These are phyloP conservation scores for Lithocarpus polystachyus DNA, from an alignment of 306 rosid species.

Conservation along the genomic window DNA sequence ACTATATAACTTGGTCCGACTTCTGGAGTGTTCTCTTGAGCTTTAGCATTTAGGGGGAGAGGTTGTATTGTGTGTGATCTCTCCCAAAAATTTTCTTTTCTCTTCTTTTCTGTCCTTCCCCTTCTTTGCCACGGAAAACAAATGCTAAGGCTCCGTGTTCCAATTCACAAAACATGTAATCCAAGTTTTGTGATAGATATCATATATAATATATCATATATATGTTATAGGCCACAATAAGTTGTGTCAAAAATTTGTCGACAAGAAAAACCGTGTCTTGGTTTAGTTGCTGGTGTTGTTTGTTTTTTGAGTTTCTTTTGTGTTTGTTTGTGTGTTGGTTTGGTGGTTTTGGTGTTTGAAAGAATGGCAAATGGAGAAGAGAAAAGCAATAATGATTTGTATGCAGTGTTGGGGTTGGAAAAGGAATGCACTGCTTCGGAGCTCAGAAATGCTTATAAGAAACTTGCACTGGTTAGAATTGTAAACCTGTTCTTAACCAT, in stretches of 20 bases:
- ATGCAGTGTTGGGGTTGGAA: constrained; percentile 68
- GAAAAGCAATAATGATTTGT: constrained; percentile 52
- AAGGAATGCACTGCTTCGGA: constrained; percentile 78
- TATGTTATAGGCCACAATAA: not conserved
- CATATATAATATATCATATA: not conserved
- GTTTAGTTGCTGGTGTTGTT: constrained; percentile 19
- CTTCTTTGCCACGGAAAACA: constrained; percentile 14
- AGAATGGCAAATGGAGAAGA: constrained; percentile 62
- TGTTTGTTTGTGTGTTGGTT: not conserved
- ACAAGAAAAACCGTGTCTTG: constrained; percentile 35
- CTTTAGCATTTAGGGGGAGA: constrained; percentile 6
- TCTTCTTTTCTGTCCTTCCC: constrained; percentile 5
- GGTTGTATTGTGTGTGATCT: not conserved
- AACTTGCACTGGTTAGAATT: constrained; percentile 81
- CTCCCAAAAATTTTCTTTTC: not conserved
- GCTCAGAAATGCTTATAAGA: constrained; percentile 79
- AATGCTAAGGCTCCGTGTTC: constrained; percentile 36
- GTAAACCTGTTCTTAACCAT: not conserved
- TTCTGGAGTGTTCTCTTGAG: constrained; percentile 62
- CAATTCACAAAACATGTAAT: constrained; percentile 27
- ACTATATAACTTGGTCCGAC: constrained; percentile 32
- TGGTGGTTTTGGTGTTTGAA: constrained; percentile 5
- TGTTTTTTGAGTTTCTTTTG: not conserved
- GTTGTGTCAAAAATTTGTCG: constrained; percentile 46
- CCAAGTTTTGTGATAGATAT: constrained; percentile 4